phyloP scores from a whole-genome alignment of 768 basidiomycete genomes.

The Lactifluus pinguis region DNA sequence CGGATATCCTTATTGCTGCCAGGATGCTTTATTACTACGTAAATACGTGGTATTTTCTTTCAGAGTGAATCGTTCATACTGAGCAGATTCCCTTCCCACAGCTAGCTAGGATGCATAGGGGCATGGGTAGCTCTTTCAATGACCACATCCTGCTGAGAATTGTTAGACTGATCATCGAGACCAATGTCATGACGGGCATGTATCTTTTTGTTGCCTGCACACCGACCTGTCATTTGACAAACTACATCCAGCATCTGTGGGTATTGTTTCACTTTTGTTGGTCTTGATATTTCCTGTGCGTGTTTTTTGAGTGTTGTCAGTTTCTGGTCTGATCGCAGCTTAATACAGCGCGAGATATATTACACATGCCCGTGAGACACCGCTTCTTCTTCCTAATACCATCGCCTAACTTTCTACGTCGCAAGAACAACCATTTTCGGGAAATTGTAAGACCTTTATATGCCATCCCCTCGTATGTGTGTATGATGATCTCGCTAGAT shows the following conservation, averaged over 20 bases:
- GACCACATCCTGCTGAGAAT: constrained; percentile 15
- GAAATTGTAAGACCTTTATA: not conserved
- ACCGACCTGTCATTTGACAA: no score
- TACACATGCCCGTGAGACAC: constrained; percentile 3
- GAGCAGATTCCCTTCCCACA: not conserved
- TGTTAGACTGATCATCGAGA: constrained; percentile 22
- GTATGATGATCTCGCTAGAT: not conserved
- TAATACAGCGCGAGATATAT: not conserved
- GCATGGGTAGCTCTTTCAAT: not conserved
- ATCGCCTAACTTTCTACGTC: not conserved
- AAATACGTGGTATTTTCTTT: not conserved
- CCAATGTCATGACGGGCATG: constrained; percentile 18
- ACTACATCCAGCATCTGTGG: not conserved
- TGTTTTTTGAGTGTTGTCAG: not conserved
- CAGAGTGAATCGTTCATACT: not conserved
- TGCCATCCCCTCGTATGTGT: no score
- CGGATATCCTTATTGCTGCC: constrained; percentile 2
- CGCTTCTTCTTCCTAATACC: not conserved
- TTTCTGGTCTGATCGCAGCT: not conserved
- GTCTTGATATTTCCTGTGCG: no score
- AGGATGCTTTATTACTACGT: constrained; percentile 2
- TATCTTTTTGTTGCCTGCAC: not conserved
- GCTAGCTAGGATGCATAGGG: not conserved
- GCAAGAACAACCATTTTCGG: not conserved
- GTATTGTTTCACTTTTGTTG: no score